Percentiles rank a stretch among this genome's conserved stretches.
Conservation (phyloP, 495 filamentous ascomycete genomes). For the Peziza echinospora region DNA sequence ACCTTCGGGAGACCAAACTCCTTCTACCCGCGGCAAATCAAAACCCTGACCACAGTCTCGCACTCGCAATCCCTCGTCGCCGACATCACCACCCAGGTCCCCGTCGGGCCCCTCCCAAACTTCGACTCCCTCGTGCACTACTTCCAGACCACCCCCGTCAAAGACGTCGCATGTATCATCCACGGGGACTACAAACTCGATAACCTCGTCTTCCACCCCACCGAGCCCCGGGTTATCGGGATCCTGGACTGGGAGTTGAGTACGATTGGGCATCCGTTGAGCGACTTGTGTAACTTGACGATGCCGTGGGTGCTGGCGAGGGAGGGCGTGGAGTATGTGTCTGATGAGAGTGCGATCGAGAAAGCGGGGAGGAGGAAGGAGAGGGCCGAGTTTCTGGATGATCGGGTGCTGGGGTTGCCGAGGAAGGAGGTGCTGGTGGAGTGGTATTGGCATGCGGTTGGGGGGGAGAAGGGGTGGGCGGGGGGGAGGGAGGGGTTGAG, state of each 20-base stretch:
- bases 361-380: slow-evolving; percentile 10
- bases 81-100: slow-evolving; percentile 51
- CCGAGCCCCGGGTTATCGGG: slow-evolving; percentile 70
- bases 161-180: slow-evolving; percentile 55
- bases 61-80: slow-evolving; percentile 48
- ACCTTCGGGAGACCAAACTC: slow-evolving; percentile 48
- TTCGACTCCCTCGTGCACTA: slow-evolving; percentile 51
- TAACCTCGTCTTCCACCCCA: slow-evolving; percentile 84
- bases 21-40: slow-evolving; percentile 75
- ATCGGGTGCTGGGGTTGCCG: slow-evolving; percentile 51
- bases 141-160: slow-evolving; percentile 53
- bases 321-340: slow-evolving; percentile 1
- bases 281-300: slow-evolving; percentile 61
- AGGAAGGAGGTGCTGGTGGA: slow-evolving; percentile 39
- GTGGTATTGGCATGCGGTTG: slow-evolving; percentile 59
- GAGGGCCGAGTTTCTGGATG: slow-evolving; percentile 35
- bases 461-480: slow-evolving; percentile 34
- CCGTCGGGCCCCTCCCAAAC: slow-evolving; percentile 65
- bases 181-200: slow-evolving; percentile 98
- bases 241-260: slow-evolving; percentile 97
- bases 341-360: neutral
- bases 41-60: slow-evolving; percentile 58
- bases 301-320: slow-evolving; percentile 25
- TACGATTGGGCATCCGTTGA: slow-evolving; percentile 81
- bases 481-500: slow-evolving; percentile 29